Base-by-base conservation (phyloP, 495 filamentous ascomycete species). In the Talaromyces ruber region DNA sequence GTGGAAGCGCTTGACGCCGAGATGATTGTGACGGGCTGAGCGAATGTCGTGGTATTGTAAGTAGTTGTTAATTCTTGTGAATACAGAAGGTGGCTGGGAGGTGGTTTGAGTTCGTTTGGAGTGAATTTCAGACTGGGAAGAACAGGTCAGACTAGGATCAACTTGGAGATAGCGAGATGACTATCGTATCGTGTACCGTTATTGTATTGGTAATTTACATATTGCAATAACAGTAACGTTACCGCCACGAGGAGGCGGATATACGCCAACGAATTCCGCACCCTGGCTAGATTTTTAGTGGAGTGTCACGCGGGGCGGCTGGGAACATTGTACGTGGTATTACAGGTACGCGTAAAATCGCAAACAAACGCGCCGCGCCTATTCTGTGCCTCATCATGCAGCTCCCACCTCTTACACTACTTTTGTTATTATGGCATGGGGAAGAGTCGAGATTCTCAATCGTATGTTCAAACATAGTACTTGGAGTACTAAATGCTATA, bases 291-390 rank as follows among this genome's bases (percentile, higher is more conserved):
- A 45, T 16, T n/a, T n/a, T n/a, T n/a, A n/a, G n/a, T n/a, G n/a
- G n/a, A n/a, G 43, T 28, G n/a, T 28, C 51, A n/a, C 51, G 51
- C 51, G 51, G 51, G 51, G 51, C 51, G 51, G 51, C 51, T 54
- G 51, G 50, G 22, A n/a, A 47, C n/a, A n/a, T 14, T 6, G 51
- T 39, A 16, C 34, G 16, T 16, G 34, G 34, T 54, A 54, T 54
- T 54, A 54, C 51, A 26, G 11, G 28, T 25, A 54, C 51, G 24
- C 24, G 24, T 54, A 28, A 54, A 21, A n/a, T n/a, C 28, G 28
- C 51, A 26, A 16, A 25, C 51, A 54, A 28, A 54, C 51, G 22
- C 22, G 51, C 11, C 51, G 26, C 51, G 51, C 51, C 22, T n/a
- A 28, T 54, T 53, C 16, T 22, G 24, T 52, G 7, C 24, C 24